Evolutionary conservation across 106 monocot genomes (phyloP).

Genomic region (Chionographis japonica): DNA sequence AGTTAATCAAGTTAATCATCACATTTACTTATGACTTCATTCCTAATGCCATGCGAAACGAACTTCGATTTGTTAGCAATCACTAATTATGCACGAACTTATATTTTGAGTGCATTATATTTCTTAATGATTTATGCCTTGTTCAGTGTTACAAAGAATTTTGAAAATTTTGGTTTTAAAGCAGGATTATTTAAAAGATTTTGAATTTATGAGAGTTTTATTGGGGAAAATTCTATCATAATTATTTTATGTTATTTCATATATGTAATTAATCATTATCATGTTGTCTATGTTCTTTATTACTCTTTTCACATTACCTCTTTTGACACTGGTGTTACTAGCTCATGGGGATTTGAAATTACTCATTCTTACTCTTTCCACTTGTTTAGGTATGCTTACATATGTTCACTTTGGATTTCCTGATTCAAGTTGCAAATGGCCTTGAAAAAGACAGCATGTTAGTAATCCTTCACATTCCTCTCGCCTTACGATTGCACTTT

Average conservation of each 20-base stretch:
- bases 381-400: constrained; percentile 75
- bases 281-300: too few relatives aligned
- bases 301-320: not conserved
- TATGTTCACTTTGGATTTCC: constrained; percentile 93
- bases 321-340: not conserved
- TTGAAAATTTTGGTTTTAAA: too few relatives aligned
- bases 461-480: constrained; percentile 20
- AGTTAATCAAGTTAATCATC: too few relatives aligned
- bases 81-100: too few relatives aligned
- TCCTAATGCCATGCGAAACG: too few relatives aligned
- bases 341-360: not conserved
- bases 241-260: not conserved
- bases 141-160: too few relatives aligned
- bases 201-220: too few relatives aligned
- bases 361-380: not conserved
- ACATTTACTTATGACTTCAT: too few relatives aligned
- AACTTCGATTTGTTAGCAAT: too few relatives aligned
- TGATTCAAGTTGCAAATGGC: constrained; percentile 92
- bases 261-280: not conserved
- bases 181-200: too few relatives aligned
- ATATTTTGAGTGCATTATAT: not conserved
- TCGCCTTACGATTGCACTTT: too few relatives aligned
- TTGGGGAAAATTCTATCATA: too few relatives aligned
- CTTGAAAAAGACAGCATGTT: constrained; percentile 98
- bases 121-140: not conserved